A percentile compares a stretch with the other conserved stretches of the same genome.
Evolutionary conservation across 306 rosid genomes (phyloP).

Genomic region (Gastrolobium bilobum): DNA sequence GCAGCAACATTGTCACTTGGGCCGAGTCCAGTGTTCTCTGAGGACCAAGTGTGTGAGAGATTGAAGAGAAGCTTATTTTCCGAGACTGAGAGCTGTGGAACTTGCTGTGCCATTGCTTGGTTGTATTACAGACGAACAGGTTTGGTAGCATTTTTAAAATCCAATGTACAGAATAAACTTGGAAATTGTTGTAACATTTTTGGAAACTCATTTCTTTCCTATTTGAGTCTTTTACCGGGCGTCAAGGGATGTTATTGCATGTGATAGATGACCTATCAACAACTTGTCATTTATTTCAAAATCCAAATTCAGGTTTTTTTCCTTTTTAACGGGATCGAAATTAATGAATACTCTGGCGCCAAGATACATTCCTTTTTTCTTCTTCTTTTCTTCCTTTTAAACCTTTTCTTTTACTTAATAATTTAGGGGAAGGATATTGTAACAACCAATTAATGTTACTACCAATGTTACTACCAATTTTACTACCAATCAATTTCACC

Average conservation of each 20-base stretch:
- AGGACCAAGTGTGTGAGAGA: not conserved
- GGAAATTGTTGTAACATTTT: not conserved
- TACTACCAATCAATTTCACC: too few relatives aligned
- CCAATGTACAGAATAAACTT: not conserved
- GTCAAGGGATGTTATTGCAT: not conserved
- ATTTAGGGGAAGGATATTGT: too few relatives aligned
- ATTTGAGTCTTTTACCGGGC: not conserved
- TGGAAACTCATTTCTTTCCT: conserved; percentile 22
- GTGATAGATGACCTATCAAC: not conserved
- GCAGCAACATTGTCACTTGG: not conserved
- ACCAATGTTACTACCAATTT: too few relatives aligned
- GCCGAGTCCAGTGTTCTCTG: not conserved
- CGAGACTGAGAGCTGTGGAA: not conserved
- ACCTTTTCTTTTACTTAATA: too few relatives aligned
- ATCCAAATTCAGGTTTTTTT: not conserved
- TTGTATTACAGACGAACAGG: not conserved
- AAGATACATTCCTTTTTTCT: too few relatives aligned
- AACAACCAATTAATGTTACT: too few relatives aligned
- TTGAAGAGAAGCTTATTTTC: conserved; percentile 8
- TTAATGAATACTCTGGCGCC: too few relatives aligned
- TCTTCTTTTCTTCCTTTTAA: too few relatives aligned
- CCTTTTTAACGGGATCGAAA: not conserved
- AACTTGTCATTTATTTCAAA: not conserved
- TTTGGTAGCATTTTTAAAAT: not conserved
- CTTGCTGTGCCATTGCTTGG: conserved; percentile 51